Evolutionary conservation across 169 alveolate species (phyloP), one percentile per base, ranked within the genome.

Genomic region (Plasmodium inui): DNA sequence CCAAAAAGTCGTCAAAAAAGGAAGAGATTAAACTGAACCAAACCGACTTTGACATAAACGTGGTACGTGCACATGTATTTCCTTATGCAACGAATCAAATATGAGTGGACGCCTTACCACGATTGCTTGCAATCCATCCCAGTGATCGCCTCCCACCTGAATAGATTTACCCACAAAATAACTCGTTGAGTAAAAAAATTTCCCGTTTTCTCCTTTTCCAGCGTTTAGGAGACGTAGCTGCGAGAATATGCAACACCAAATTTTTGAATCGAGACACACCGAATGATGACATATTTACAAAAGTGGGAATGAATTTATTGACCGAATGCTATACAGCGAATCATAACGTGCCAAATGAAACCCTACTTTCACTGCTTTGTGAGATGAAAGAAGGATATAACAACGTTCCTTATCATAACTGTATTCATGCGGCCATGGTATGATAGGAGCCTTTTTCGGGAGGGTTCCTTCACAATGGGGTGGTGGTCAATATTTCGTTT

Each of bases 391-490:
- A 70, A 6, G 95, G 92, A 50, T 91, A 91, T 82, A 91, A 91
- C 92, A 55, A 91, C 61, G 95, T 91, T 44, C 95, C 95, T 28
- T 91, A 91, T 73, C 95, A 91, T 44, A 91, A 91, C 53, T 81
- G 86, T 70, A 82, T 91, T 14, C 95, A 91, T 44, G 95, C 95
- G 41, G 95, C 95, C 28, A 91, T 91, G 95, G 95, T 86, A 55
- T 34, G 32, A 82, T 22, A 67, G n/a, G 37, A 2, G 41, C 28
- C 30, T 82, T 46, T 46, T n/a, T 46, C 74, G 53, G 39, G 46
- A 5, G 30, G 37, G 37, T 12, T 7, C 32, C n/a, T 67, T 67
- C 76, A 67, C 76, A 67, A 67, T 26, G 28, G 76, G 30, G 76
- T 67, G 30, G 22, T 67, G 30, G n/a, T 22, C n/a, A 67, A 2